Evolutionary conservation across 108 stramenopile genomes (phyloP).

Genomic region (Nitzschia putrida): DNA sequence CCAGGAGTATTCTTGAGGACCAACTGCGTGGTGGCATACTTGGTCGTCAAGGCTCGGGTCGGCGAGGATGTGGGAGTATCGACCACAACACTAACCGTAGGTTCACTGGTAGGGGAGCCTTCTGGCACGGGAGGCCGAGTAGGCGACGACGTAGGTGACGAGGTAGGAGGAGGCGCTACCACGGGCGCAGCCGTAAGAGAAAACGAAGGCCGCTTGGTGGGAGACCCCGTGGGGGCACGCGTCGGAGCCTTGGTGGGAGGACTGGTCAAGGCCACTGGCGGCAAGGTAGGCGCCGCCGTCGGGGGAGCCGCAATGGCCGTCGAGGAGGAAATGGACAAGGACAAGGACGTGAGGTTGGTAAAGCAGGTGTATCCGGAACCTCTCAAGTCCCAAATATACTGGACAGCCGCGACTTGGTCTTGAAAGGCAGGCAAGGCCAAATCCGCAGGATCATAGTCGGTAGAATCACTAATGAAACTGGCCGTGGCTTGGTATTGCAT

Average conservation of each 20-base stretch:
- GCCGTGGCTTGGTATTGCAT: conserved; percentile 16
- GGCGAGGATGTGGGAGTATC: background rate
- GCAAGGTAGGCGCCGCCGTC: background rate
- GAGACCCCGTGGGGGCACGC: background rate
- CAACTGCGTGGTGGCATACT: conserved; percentile 15
- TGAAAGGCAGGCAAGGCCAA: conserved; percentile 18
- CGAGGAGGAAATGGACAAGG: background rate
- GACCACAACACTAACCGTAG: background rate
- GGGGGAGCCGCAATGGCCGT: background rate
- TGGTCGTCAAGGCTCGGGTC: conserved; percentile 1
- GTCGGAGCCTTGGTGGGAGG: conserved; percentile 5
- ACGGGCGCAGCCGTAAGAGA: conserved; percentile 1
- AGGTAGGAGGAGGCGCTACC: background rate
- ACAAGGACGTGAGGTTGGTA: conserved; percentile 4
- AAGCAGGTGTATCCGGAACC: conserved; percentile 8
- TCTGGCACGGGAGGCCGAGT: background rate
- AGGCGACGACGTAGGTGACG: background rate
- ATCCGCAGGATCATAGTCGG: conserved; percentile 10
- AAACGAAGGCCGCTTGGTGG: background rate
- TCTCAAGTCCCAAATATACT: background rate
- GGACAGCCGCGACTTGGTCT: background rate
- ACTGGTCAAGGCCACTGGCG: background rate
- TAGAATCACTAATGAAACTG: conserved; percentile 5
- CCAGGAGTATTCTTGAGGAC: background rate
- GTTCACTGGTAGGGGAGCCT: background rate